Conservation (phyloP, 1,284 basidiomycete genomes). For the Puccinia polysora region DNA sequence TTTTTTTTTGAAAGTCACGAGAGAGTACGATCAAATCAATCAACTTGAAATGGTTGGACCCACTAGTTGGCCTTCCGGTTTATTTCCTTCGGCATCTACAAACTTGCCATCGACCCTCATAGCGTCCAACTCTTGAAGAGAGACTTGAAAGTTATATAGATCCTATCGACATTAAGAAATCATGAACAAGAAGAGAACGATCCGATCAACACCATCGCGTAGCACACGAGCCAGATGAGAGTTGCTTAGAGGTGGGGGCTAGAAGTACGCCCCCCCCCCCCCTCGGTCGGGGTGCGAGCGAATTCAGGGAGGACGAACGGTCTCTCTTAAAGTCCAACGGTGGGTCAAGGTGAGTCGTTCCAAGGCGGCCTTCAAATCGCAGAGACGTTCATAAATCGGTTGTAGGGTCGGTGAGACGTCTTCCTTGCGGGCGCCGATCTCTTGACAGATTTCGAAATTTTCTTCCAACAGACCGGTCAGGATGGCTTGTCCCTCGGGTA, state of each 20-base stretch:
- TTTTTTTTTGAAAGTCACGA: neutral
- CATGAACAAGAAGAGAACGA: constrained; percentile 1
- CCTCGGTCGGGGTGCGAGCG: neutral
- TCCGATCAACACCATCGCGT: neutral
- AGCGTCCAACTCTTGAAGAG: constrained; percentile 91
- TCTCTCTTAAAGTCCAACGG: constrained; percentile 94
- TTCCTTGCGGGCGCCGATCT: constrained; percentile 90
- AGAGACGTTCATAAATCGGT: constrained; percentile 89
- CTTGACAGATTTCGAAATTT: constrained; percentile 93
- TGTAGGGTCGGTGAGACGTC: constrained; percentile 80
- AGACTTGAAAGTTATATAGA: constrained; percentile 69
- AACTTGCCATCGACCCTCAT: constrained; percentile 97
- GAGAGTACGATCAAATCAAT: neutral
- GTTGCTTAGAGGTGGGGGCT: neutral
- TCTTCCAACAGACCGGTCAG: constrained; percentile 79
- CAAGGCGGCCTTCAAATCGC: constrained; percentile 75
- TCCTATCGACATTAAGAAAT: constrained; percentile 43
- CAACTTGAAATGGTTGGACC: constrained; percentile 50
- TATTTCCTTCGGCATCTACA: constrained; percentile 85
- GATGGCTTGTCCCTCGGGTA: constrained; percentile 75
- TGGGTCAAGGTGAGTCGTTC: constrained; percentile 89
- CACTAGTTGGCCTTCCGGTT: constrained; percentile 84
- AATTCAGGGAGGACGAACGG: constrained; percentile 56
- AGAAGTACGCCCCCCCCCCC: neutral
- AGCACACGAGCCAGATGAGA: too few relatives aligned